These are phyloP conservation scores for Erodium moschatum DNA, from an alignment of 441 rosid species.

Conservation along the genomic window DNA sequence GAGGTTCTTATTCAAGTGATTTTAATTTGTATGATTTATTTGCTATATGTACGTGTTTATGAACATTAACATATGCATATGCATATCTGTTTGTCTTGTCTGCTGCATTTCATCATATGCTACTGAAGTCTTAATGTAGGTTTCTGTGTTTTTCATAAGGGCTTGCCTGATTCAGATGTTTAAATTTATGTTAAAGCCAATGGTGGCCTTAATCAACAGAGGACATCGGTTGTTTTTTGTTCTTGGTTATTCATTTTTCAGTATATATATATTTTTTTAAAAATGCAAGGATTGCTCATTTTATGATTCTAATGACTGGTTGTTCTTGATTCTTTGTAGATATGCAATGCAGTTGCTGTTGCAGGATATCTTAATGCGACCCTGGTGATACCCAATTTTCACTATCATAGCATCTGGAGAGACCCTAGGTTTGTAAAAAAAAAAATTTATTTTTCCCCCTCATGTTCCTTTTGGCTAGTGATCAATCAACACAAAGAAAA, in stretches of 20 bases:
- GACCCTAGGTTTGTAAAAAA: constrained; percentile 71
- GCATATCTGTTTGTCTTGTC: too few species aligned
- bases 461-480: too few species aligned
- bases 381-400: constrained; percentile 82
- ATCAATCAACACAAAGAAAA: too few species aligned
- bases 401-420: constrained; percentile 93
- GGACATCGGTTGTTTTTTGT: constrained; percentile 75
- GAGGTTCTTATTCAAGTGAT: too few species aligned
- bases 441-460: too few species aligned
- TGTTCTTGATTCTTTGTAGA: constrained; percentile 43
- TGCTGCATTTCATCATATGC: too few species aligned
- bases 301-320: constrained; percentile 22
- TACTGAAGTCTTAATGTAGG: neutral
- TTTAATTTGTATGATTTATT: too few species aligned
- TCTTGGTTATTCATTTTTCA: constrained; percentile 18
- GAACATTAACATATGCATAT: too few species aligned
- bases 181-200: constrained; percentile 90
- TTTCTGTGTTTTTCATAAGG: constrained; percentile 31
- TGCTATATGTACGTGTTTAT: too few species aligned
- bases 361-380: constrained; percentile 98
- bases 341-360: constrained; percentile 98
- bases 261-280: too few species aligned
- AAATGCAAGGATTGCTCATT: constrained; percentile 9
- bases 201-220: constrained; percentile 95
- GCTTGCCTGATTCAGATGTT: constrained; percentile 80